These are phyloP conservation scores for Secale cereale DNA, from an alignment of 176 grass and related monocot species.

Conservation along the genomic window DNA sequence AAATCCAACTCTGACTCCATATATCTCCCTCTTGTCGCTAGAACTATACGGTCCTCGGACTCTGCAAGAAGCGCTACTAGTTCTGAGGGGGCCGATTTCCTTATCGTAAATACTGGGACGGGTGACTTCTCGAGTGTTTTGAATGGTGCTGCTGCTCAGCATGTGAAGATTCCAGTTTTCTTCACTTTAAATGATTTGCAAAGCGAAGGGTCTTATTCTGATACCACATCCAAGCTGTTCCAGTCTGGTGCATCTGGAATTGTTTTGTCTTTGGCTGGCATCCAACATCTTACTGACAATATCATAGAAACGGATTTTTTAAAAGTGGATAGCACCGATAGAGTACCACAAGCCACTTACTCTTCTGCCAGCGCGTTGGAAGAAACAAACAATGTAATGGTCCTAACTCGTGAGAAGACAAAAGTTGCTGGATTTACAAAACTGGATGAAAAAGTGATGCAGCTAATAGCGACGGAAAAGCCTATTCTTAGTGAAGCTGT, in stretches of 20 bases:
- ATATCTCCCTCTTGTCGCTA: constrained; percentile 93
- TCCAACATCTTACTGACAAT: constrained; percentile 44
- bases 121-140: constrained; percentile 34
- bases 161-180: constrained; percentile 86
- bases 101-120: constrained; percentile 47
- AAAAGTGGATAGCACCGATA: constrained; percentile 33
- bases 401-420: constrained; percentile 43
- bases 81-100: constrained; percentile 95
- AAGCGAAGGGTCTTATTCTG: constrained; percentile 41
- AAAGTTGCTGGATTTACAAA: constrained; percentile 87
- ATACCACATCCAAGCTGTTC: constrained; percentile 65
- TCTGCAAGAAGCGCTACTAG: constrained; percentile 71
- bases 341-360: constrained; percentile 33
- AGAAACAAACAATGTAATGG: constrained; percentile 41
- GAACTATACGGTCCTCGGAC: constrained; percentile 52
- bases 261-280: constrained; percentile 58
- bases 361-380: constrained; percentile 42
- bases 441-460: constrained; percentile 56
- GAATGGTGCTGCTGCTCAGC: constrained; percentile 34
- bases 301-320: constrained; percentile 56
- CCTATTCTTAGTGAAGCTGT: constrained; percentile 73
- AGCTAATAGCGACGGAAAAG: constrained; percentile 67
- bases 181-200: constrained; percentile 41
- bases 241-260: constrained; percentile 76
- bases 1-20: constrained; percentile 89